A percentile compares a stretch with the other conserved stretches of the same genome.
These are phyloP conservation scores for Apostasia shenzhenica DNA, from an alignment of 106 monocot genomes.

Conservation along the genomic window DNA sequence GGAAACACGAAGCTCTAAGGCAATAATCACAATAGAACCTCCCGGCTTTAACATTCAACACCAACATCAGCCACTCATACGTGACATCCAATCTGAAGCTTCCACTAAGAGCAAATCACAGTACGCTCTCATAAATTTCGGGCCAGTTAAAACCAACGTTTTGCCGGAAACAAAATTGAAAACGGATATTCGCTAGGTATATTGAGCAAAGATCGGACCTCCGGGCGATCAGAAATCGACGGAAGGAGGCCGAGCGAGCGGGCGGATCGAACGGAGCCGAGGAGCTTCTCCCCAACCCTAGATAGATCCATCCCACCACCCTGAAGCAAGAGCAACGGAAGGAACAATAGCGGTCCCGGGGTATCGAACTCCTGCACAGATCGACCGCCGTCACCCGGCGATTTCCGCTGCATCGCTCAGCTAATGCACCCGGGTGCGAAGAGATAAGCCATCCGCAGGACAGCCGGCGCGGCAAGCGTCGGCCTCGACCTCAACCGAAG, in stretches of 20 bases:
- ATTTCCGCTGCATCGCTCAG: conserved; percentile 43
- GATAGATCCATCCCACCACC: conserved; percentile 97
- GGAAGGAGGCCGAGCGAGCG: conserved; percentile 72
- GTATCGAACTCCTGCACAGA: conserved; percentile 29
- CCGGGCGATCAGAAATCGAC: conserved; percentile 45
- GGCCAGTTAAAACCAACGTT: neutral
- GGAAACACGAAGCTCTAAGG: neutral
- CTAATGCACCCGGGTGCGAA: conserved; percentile 3
- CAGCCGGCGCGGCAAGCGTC: neutral
- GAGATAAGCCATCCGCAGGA: conserved; percentile 2
- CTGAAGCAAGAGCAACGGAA: conserved; percentile 72
- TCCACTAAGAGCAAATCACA: neutral
- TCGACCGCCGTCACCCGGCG: conserved; percentile 19
- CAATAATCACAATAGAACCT: neutral
- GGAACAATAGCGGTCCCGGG: conserved; percentile 65
- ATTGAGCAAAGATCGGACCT: conserved; percentile 23
- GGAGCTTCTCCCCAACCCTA: conserved; percentile 85
- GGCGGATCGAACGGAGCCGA: conserved; percentile 89
- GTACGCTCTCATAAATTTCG: neutral
- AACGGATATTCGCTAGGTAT: neutral
- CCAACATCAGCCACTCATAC: neutral
- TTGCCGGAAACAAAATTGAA: neutral
- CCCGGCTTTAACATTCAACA: neutral
- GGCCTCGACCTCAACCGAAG: no score
- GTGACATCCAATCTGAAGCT: neutral